These are phyloP conservation scores for Camelina sativa DNA, from an alignment of 345 rosid genomes.

Conservation along the genomic window DNA sequence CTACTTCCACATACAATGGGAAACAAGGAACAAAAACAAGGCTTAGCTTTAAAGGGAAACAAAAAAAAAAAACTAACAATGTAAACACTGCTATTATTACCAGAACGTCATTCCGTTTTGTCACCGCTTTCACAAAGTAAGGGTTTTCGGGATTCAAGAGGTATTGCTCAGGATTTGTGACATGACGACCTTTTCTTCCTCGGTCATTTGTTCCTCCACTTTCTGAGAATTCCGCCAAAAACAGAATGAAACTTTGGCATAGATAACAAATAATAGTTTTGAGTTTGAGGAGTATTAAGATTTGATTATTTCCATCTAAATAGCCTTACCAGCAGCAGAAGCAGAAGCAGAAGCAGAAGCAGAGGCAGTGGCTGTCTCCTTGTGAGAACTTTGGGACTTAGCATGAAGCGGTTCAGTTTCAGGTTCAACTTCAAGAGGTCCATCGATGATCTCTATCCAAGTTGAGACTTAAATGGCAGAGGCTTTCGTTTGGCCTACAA, in stretches of 20 bases:
- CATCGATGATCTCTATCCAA: conserved; percentile 4
- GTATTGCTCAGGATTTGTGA: conserved; percentile 29
- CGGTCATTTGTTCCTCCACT: conserved; percentile 1
- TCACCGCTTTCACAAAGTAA: conserved; percentile 26
- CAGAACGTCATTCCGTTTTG: conserved; percentile 23
- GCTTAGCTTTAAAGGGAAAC: not conserved
- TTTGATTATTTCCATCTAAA: conserved; percentile 2
- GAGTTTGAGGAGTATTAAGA: not conserved
- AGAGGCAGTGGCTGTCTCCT: conserved; percentile 8
- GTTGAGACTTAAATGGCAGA: conserved; percentile 51
- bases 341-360: conserved; percentile 3
- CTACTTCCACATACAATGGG: conserved; percentile 13
- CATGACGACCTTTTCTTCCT: not conserved
- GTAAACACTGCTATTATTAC: conserved; percentile 10
- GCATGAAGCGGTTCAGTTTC: not conserved
- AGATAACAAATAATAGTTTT: not conserved
- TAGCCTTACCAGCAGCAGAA: conserved; percentile 16
- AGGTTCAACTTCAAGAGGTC: conserved; percentile 21
- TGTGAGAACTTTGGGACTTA: not conserved
- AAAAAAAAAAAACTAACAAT: not conserved
- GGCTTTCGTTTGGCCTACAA: conserved; percentile 83
- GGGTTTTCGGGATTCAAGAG: conserved; percentile 31
- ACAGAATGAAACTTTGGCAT: not conserved
- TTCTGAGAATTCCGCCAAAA: conserved; percentile 14
- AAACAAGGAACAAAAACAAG: not conserved